Evolutionary conservation across 257 asterid species (phyloP), one percentile per base, ranked within the genome.

Genomic region (Nicotiana knightiana): DNA sequence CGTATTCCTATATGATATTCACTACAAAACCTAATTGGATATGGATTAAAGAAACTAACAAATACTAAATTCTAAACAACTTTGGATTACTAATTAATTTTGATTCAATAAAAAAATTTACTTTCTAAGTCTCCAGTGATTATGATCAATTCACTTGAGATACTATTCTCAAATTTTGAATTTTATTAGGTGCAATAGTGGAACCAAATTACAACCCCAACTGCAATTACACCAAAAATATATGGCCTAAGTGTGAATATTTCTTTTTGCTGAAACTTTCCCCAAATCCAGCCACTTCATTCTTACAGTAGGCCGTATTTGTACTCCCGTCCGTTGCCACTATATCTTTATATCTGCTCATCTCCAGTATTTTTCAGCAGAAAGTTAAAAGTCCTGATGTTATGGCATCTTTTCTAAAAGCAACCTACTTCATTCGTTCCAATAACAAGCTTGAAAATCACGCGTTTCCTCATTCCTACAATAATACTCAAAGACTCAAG

Each of bases 361-460:
- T 55, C n/a, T 55, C 2, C 30, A 9, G 18, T 39, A 1, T 1
- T 28, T 28, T 28, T 28, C 30, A 39, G 77, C 46, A n/a, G 1
- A 46, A 3, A 71, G 61, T 43, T 43, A 43, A 46, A 71, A 54
- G 24, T 71, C 2, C 2, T 77, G 85, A 48, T 51, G 62, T 43
- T 66, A 88, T 87, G 91, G 92, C 92, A 13, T 87, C 90, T 81
- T 82, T 87, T 78, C 81, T 90, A 5, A 87, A 85, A 82, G 54
- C 90, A 6, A 77, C 87, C 51, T 80, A 87, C 80, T 87, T 86
- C 76, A 85, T 84, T 77, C 91, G 83, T 15, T 88, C 87, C 13
- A 91, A 81, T 54, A 83, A 3, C 55, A 62, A 81, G 2, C 78
- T 84, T 1, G 87, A 84, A 51, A 26, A 39, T 81, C 85, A 65